These are phyloP conservation scores for Avena atlantica DNA, from an alignment of 176 grass and related monocot genomes.

Conservation along the genomic window DNA sequence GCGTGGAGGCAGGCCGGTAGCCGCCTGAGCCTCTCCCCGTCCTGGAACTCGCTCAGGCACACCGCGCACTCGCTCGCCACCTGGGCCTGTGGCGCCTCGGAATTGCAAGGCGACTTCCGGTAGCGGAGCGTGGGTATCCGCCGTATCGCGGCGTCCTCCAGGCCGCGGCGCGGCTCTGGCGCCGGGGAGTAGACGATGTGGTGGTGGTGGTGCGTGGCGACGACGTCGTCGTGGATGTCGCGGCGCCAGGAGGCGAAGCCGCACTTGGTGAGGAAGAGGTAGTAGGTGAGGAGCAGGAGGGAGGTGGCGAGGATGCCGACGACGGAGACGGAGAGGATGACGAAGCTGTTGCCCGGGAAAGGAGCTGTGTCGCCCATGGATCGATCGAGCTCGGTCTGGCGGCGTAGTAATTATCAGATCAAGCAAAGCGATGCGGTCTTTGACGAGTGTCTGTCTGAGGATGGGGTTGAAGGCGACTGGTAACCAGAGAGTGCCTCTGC, in stretches of 20 bases:
- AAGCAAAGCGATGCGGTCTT: neutral
- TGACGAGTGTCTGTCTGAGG: neutral
- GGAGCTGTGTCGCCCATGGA: neutral
- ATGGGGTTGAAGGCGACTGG: neutral
- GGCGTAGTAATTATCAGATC: too few relatives aligned
- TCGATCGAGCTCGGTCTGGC: neutral
- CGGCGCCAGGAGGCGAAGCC: conserved; percentile 39
- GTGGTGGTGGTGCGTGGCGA: conserved; percentile 8
- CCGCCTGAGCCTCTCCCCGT: conserved; percentile 64
- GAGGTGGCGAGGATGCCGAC: conserved; percentile 65
- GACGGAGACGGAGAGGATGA: conserved; percentile 63
- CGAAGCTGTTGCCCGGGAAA: conserved; percentile 43
- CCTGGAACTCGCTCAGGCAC: conserved; percentile 73
- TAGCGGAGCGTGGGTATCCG: conserved; percentile 70
- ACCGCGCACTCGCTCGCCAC: conserved; percentile 60
- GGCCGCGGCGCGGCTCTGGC: conserved; percentile 11
- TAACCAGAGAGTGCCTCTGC: neutral
- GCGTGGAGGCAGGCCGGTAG: conserved; percentile 80
- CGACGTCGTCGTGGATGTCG: neutral
- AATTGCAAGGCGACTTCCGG: neutral
- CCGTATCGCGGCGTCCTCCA: conserved; percentile 54
- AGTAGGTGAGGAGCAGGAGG: conserved; percentile 75
- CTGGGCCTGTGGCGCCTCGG: neutral
- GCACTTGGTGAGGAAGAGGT: conserved; percentile 73
- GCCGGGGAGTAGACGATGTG: neutral